Evolutionary conservation across 768 basidiomycete species (phyloP), one percentile per base, ranked within the genome.

Genomic region (Macrolepiota dolichaula): DNA sequence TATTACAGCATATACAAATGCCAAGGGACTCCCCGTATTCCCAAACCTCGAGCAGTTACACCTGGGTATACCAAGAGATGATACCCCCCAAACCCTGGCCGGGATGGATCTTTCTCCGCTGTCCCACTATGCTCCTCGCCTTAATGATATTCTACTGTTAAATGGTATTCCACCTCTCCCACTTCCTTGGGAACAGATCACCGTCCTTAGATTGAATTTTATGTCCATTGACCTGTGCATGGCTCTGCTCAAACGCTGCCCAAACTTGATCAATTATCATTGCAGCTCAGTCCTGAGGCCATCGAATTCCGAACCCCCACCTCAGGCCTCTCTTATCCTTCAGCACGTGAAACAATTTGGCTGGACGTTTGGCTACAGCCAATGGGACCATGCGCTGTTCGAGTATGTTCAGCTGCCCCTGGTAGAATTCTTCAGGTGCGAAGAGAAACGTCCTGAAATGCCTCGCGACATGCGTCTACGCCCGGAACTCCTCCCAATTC

Each of bases 111-210:
- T 3, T 19, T 19, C n/a, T 3, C 19, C 42, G 6, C 35, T 57
- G 49, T 19, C 12, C 15, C 13, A 24, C 24, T 15, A 7, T n/a
- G 56, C 24, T 10, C 56, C 46, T 36, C 56, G 24, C 13, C 47
- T 57, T 10, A 35, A 19, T n/a, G 12, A 35, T 10, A 47, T 57
- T n/a, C 50, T 47, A 4, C 29, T 57, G 9, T 24, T 29, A 4
- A 47, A 35, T n/a, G 25, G 46, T 1, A 25, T 25, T 4, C 56
- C 46, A n/a, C 56, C 47, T 2, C 13, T 57, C 9, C 3, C 17
- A 25, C 24, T 57, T 19, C 56, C 56, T 9, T 57, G 46, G 47
- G 36, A 49, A 4, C 46, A 50, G 17, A 22, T 57, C 56, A 57
- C 46, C 13, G n/a, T 9, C 24, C 47, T 57, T 15, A 17, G n/a